Percentiles rank a stretch among this genome's conserved stretches.
Evolutionary conservation across 192 early-diverging fungal species (phyloP).

Genomic region (Fimicolochytrium jonesii): DNA sequence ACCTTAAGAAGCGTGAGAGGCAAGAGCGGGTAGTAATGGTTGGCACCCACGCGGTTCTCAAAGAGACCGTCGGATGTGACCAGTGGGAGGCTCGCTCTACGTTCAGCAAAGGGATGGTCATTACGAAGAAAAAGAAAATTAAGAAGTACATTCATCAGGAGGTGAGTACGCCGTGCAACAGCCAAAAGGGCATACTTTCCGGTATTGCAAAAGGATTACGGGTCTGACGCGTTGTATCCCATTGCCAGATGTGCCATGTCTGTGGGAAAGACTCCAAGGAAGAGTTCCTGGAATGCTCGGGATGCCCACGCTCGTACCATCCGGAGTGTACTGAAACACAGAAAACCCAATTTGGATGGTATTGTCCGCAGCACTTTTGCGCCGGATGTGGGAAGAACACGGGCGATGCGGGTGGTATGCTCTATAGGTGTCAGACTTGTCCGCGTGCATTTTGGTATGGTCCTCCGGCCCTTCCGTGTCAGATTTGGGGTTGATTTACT

Average conservation of each 20-base stretch:
- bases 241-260: background rate
- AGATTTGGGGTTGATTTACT: background rate
- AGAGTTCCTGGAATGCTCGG: constrained; percentile 1
- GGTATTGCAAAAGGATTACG: too few species aligned
- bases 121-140: constrained; percentile 6
- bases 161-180: too few species aligned
- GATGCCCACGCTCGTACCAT: constrained; percentile 18
- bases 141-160: constrained; percentile 19
- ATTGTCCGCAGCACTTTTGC: constrained; percentile 36
- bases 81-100: constrained; percentile 33
- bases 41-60: constrained; percentile 29
- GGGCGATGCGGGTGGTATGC: constrained; percentile 36
- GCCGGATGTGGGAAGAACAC: constrained; percentile 27
- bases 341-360: background rate
- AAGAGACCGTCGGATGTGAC: constrained; percentile 31
- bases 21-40: constrained; percentile 29
- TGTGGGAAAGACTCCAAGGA: constrained; percentile 1
- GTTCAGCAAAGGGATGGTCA: constrained; percentile 8
- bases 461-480: background rate
- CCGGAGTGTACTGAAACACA: background rate
- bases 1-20: constrained; percentile 28
- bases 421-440: constrained; percentile 40
- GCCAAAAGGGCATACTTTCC: too few species aligned
- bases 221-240: too few species aligned
- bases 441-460: constrained; percentile 23